phyloP scores from a whole-genome alignment of 352 stramenopile species.

The Globisporangium lucens region DNA sequence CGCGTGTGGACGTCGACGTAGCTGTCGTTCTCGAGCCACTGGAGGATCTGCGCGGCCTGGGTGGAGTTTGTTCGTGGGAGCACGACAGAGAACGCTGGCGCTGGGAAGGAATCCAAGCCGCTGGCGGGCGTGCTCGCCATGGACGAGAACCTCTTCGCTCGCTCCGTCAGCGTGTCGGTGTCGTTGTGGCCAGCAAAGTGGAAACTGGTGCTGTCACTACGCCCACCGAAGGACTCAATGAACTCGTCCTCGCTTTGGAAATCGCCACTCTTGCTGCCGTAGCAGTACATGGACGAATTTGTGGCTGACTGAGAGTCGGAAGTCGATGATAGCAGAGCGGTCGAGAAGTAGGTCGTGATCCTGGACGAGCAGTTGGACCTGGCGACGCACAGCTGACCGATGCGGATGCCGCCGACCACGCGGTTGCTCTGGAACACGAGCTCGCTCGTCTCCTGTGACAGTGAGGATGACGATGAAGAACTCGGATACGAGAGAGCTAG shows the following conservation, averaged over 20 bases:
- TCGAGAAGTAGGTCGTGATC: constrained; percentile 27
- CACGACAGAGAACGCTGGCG: constrained; percentile 43
- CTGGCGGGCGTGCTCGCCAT: constrained; percentile 24
- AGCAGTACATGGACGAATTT: constrained; percentile 20
- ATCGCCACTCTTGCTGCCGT: constrained; percentile 19
- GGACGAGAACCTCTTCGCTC: constrained; percentile 35
- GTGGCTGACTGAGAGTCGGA: background rate
- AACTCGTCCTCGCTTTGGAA: constrained; percentile 23
- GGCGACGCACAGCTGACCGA: constrained; percentile 44
- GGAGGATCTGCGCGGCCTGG: constrained; percentile 21
- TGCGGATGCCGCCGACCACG: constrained; percentile 41
- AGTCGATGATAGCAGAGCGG: background rate
- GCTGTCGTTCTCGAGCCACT: constrained; percentile 21
- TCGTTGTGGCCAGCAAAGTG: constrained; percentile 32
- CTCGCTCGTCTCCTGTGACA: background rate
- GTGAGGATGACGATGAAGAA: background rate
- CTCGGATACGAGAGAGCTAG: constrained; percentile 21
- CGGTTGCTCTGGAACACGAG: constrained; percentile 23
- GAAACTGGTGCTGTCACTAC: constrained; percentile 16
- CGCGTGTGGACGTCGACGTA: constrained; percentile 46
- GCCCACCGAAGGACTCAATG: constrained; percentile 18
- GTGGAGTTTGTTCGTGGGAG: constrained; percentile 24
- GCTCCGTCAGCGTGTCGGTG: constrained; percentile 30
- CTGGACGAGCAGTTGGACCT: constrained; percentile 32
- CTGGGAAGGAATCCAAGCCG: constrained; percentile 23